phyloP scores from a whole-genome alignment of 129 eudicot species.

The Solidago caesia region DNA sequence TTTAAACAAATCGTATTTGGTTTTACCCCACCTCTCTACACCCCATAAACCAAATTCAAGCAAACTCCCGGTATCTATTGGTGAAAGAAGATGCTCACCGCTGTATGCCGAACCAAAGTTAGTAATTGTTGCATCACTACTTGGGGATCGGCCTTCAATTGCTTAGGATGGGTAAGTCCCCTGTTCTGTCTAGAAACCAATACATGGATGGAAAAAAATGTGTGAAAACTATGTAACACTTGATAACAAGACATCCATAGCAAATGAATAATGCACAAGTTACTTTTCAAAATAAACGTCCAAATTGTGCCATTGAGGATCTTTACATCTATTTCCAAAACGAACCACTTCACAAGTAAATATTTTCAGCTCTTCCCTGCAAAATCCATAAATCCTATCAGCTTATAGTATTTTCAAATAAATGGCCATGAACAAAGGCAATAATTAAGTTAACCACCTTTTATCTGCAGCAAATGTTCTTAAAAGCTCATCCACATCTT shows the following conservation, averaged over 20 bases:
- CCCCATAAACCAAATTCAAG: background rate
- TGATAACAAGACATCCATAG: conserved; percentile 3
- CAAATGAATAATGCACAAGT: conserved; percentile 15
- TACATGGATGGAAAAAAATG: background rate
- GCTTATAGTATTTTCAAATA: background rate
- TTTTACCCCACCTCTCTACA: background rate
- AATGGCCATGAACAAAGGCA: background rate
- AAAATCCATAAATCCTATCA: conserved; percentile 19
- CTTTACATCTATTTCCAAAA: conserved; percentile 93
- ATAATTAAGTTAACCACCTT: conserved; percentile 45
- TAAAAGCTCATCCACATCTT: conserved; percentile 69
- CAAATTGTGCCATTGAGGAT: conserved; percentile 98
- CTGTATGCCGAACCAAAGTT: conserved; percentile 70
- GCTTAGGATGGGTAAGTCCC: conserved; percentile 62
- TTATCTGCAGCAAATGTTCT: conserved; percentile 74
- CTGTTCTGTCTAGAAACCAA: conserved; percentile 51
- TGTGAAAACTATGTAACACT: conserved; percentile 8
- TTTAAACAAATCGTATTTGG: background rate
- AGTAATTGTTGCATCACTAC: conserved; percentile 61
- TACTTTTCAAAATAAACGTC: conserved; percentile 92
- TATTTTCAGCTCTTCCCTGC: conserved; percentile 71
- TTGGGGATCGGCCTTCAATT: conserved; percentile 58
- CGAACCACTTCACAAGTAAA: conserved; percentile 83
- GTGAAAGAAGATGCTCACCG: conserved; percentile 53
- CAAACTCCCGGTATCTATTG: background rate